Percentiles rank a stretch among this genome's conserved stretches.
These are phyloP conservation scores for Plantago elongata DNA, from an alignment of 257 asterid species.

Conservation along the genomic window DNA sequence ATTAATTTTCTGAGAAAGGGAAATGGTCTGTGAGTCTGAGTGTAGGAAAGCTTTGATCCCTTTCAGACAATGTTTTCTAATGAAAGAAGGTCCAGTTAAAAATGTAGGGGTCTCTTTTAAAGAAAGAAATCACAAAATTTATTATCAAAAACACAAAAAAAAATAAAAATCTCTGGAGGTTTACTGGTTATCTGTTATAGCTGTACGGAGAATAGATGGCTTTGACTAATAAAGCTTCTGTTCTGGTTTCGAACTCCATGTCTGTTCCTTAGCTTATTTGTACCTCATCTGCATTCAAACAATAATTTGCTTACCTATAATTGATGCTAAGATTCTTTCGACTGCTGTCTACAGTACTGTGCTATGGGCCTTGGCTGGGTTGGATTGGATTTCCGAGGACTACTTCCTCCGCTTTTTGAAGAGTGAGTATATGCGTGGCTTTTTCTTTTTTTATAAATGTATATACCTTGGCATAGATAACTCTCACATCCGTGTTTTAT, in stretches of 20 bases:
- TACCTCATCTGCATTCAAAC: background rate
- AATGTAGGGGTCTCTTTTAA: background rate
- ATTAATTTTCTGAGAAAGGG: conserved; percentile 4
- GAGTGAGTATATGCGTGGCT: conserved; percentile 46
- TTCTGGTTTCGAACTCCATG: conserved; percentile 13
- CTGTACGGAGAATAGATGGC: background rate
- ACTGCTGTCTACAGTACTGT: conserved; percentile 63
- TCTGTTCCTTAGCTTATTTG: conserved; percentile 6
- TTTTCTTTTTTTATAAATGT: conserved; percentile 5
- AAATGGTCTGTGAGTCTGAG: background rate
- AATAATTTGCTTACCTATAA: background rate
- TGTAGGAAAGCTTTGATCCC: background rate
- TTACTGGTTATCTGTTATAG: background rate
- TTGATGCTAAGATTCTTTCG: conserved; percentile 5
- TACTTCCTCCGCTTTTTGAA: conserved; percentile 97
- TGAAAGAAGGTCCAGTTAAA: background rate
- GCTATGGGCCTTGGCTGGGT: conserved; percentile 98
- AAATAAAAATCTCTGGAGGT: conserved; percentile 1
- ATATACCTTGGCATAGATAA: conserved; percentile 12
- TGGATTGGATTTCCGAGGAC: conserved; percentile 92
- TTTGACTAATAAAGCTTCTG: background rate
- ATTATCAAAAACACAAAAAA: background rate
- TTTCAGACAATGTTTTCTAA: background rate
- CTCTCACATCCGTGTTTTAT: conserved; percentile 23
- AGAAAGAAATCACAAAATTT: background rate